phyloP scores from a whole-genome alignment of 2,329 filamentous ascomycete genomes.

The Penicillium rolfsii region DNA sequence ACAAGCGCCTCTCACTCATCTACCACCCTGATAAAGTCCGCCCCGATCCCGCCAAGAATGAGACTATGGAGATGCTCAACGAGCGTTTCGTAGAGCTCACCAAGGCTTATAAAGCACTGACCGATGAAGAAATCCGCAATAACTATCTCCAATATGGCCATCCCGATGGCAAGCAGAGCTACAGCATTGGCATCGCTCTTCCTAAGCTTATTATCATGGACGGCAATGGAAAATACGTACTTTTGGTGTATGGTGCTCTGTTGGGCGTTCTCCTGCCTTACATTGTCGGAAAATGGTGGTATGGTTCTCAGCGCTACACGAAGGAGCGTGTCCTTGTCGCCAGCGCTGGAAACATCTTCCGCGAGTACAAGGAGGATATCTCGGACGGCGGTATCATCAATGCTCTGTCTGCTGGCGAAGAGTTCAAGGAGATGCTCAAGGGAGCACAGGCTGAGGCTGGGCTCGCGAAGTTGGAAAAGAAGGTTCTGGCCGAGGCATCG shows the following conservation, averaged over 20 bases:
- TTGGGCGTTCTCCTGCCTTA: constrained; percentile 91
- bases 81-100: constrained; percentile 90
- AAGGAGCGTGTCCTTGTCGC: constrained; percentile 92
- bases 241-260: constrained; percentile 84
- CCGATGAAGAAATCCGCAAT: constrained; percentile 94
- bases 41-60: constrained; percentile 82
- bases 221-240: constrained; percentile 92
- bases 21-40: constrained; percentile 92
- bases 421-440: constrained; percentile 76
- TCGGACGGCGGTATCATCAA: constrained; percentile 77
- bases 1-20: constrained; percentile 81
- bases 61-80: constrained; percentile 83
- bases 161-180: constrained; percentile 96
- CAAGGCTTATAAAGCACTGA: constrained; percentile 97
- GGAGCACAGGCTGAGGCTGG: constrained; percentile 79
- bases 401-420: constrained; percentile 81
- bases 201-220: constrained; percentile 91
- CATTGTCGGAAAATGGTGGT: constrained; percentile 97
- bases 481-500: constrained; percentile 67
- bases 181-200: constrained; percentile 95
- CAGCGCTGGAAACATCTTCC: constrained; percentile 92
- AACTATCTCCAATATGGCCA: constrained; percentile 97
- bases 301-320: constrained; percentile 88
- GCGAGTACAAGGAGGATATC: constrained; percentile 84
- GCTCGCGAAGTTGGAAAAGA: constrained; percentile 80